Evolutionary conservation across 2,329 filamentous ascomycete genomes (phyloP).

Genomic region (Daldinia sp.): DNA sequence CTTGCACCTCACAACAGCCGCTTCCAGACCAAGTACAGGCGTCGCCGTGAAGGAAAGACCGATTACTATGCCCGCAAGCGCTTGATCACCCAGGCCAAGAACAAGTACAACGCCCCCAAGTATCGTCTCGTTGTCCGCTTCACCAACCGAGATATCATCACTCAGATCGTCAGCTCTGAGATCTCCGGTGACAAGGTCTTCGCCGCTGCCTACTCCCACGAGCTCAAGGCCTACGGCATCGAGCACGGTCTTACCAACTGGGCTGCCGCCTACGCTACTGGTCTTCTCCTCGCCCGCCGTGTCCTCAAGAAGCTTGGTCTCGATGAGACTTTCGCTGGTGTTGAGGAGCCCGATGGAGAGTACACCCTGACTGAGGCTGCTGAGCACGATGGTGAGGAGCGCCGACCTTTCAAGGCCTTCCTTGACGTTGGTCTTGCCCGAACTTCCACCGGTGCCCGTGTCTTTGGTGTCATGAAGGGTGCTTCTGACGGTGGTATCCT

Average conservation of each 20-base stretch:
- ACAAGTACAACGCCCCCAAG: conserved; percentile 99
- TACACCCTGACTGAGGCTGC: conserved; percentile 93
- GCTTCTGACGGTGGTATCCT: conserved; percentile 97
- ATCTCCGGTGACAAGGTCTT: conserved; percentile 98
- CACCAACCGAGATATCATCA: conserved; percentile 99
- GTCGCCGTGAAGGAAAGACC: conserved; percentile 95
- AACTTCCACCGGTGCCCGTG: conserved; percentile 96
- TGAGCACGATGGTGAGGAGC: conserved; percentile 89
- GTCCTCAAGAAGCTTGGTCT: conserved; percentile 96
- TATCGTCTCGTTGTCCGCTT: conserved; percentile 99
- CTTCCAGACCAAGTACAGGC: conserved; percentile 99
- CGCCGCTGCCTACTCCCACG: conserved; percentile 90
- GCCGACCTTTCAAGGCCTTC: conserved; percentile 99
- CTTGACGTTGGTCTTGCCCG: conserved; percentile 97
- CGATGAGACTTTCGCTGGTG: conserved; percentile 90
- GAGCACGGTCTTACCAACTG: conserved; percentile 99
- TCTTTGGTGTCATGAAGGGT: conserved; percentile 99
- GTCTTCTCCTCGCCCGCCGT: conserved; percentile 96
- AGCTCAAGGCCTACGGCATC: conserved; percentile 97
- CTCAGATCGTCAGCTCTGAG: conserved; percentile 96
- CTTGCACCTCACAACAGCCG: conserved; percentile 66
- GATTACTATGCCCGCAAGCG: conserved; percentile 99
- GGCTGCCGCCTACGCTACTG: conserved; percentile 95
- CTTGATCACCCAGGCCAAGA: conserved; percentile 99
- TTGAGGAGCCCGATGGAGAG: conserved; percentile 97